Conservation (phyloP, 176 grass and related monocot species). For the Musa beccarii region DNA sequence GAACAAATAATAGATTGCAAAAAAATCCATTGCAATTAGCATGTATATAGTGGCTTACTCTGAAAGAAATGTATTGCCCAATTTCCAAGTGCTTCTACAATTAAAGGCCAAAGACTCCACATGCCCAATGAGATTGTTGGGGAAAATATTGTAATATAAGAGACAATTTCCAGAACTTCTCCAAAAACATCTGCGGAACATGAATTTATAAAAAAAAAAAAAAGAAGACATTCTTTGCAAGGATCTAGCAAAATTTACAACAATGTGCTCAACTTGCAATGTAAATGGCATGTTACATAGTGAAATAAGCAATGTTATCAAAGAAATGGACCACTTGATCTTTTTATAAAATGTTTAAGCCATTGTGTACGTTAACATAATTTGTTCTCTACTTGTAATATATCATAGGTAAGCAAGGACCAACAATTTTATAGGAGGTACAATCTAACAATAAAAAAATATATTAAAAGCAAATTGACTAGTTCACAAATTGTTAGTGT, state of each 20-base stretch:
- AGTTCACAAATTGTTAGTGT: too few relatives aligned
- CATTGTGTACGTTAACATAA: neutral
- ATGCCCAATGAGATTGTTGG: slow-evolving; percentile 77
- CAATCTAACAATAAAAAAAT: too few relatives aligned
- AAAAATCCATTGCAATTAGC: neutral
- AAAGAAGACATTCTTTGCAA: neutral
- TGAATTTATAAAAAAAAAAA: neutral
- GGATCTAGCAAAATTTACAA: slow-evolving; percentile 3
- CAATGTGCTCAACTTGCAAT: neutral
- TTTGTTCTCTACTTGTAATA: too few relatives aligned
- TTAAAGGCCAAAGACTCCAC: slow-evolving; percentile 90
- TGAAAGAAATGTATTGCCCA: slow-evolving; percentile 96
- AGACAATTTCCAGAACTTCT: slow-evolving; percentile 88
- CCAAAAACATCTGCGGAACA: slow-evolving; percentile 72
- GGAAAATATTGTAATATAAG: slow-evolving; percentile 84
- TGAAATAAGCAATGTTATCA: neutral
- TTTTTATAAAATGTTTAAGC: neutral
- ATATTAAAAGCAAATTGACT: too few relatives aligned
- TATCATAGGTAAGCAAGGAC: neutral
- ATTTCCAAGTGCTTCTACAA: slow-evolving; percentile 68
- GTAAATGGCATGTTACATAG: neutral
- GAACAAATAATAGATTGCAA: too few relatives aligned
- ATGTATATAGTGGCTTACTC: slow-evolving; percentile 39
- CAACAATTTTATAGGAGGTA: neutral
- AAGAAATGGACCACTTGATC: neutral